Percentiles rank a stretch among this genome's conserved stretches.
Conservation (phyloP, 257 asterid genomes). For the Scutellaria baicalensis region DNA sequence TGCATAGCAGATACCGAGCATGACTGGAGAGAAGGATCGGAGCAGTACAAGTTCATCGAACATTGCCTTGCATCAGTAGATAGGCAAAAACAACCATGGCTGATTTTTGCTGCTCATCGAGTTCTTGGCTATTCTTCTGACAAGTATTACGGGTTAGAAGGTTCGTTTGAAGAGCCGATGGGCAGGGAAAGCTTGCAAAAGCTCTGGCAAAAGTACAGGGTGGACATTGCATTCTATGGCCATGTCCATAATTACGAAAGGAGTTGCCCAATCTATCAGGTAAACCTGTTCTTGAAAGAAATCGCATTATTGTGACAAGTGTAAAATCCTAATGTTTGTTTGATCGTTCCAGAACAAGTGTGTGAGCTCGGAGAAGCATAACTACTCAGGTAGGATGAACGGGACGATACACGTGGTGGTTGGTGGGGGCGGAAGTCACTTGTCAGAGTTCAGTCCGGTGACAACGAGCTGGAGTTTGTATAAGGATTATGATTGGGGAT, state of each 20-base stretch:
- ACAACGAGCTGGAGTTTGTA: slow-evolving; percentile 61
- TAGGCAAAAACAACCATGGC: slow-evolving; percentile 51
- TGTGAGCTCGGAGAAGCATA: slow-evolving; percentile 36
- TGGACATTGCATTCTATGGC: slow-evolving; percentile 54
- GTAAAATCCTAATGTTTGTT: background rate
- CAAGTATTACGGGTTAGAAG: slow-evolving; percentile 37
- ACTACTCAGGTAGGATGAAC: slow-evolving; percentile 55
- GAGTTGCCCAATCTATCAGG: slow-evolving; percentile 56
- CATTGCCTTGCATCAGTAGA: slow-evolving; percentile 46
- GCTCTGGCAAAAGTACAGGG: slow-evolving; percentile 63
- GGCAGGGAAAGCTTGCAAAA: slow-evolving; percentile 56
- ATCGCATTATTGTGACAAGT: background rate
- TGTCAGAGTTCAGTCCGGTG: slow-evolving; percentile 41
- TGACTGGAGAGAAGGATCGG: slow-evolving; percentile 59
- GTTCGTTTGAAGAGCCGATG: slow-evolving; percentile 61
- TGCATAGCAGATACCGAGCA: slow-evolving; percentile 57
- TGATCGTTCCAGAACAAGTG: slow-evolving; percentile 39
- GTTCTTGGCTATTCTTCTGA: slow-evolving; percentile 57
- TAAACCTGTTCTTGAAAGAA: background rate
- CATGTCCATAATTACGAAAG: slow-evolving; percentile 60
- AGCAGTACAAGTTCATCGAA: slow-evolving; percentile 47
- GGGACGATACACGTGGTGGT: slow-evolving; percentile 77
- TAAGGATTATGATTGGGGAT: slow-evolving; percentile 76
- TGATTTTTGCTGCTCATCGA: slow-evolving; percentile 45
- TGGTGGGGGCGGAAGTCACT: slow-evolving; percentile 71